Base-by-base conservation (phyloP, 2,329 filamentous ascomycete genomes). In the Pyrenophora graminea region DNA sequence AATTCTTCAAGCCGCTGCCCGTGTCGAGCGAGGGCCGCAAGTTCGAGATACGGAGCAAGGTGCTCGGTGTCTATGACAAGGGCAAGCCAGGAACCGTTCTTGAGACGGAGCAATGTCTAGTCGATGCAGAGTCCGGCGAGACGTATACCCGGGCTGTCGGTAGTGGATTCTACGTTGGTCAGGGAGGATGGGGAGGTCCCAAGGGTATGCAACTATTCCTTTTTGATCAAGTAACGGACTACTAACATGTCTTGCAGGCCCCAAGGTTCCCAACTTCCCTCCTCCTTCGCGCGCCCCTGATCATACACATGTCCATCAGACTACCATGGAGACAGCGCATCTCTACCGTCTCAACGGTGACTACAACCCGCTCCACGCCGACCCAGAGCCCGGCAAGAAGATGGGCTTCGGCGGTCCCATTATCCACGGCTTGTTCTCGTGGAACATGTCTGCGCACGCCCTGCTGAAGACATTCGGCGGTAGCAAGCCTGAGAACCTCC, bases 321-420 rank as follows among this genome's bases (percentile, higher is more conserved):
- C 88, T 4, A 88, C 79, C 21, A 69, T 78, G 45, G 85, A 92
- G 77, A 89, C 89, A 4, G 85, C 90, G 7, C 82, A 72, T 41
- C 58, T 67, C 32, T 67, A 69, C 57, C 83, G 90, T 57, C 82
- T 96, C 43, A 96, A 96, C 65, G 91, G 91, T 60, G 92, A 96
- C 77, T 96, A 96, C 77, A 96, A 96, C 78, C 92, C 91, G 23
- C 85, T 96, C 31, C 91, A 96, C 71, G 91, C 90, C 6, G 89
- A 89, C 15, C 91, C 91, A 10, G 89, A 91, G 75, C 90, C 91
- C 0, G 91, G 91, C 54, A 77, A 84, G 74, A 88, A 91, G 77
- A 96, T 96, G 90, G 91, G 92, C 53, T 96, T 96, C 63, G 90
- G 90, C 23, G 91, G 91, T 30, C 80, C 85, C 62, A 96, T 96